These are phyloP conservation scores for Athelia psychrophila DNA, from an alignment of 1,284 basidiomycete species.

Conservation along the genomic window DNA sequence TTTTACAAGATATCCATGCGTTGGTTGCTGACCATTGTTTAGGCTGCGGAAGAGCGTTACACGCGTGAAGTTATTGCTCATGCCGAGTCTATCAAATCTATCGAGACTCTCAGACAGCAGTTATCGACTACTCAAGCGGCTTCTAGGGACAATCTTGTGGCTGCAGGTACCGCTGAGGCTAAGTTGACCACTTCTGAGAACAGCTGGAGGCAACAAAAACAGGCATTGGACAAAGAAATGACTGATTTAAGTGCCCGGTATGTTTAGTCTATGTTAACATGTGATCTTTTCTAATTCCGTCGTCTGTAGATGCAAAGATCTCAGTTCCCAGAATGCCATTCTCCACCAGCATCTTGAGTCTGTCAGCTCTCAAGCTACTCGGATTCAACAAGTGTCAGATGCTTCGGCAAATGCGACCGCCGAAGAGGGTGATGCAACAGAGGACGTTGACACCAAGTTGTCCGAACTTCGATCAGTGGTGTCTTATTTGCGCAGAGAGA, in stretches of 20 bases:
- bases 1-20: not conserved
- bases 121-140: slow-evolving; percentile 48
- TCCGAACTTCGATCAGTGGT: slow-evolving; percentile 81
- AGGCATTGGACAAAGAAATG: slow-evolving; percentile 75
- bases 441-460: slow-evolving; percentile 56
- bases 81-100: slow-evolving; percentile 75
- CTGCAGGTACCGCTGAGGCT: slow-evolving; percentile 71
- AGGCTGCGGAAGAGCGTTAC: slow-evolving; percentile 82
- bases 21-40: slow-evolving; percentile 1
- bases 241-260: slow-evolving; percentile 69
- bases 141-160: slow-evolving; percentile 53
- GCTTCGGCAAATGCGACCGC: slow-evolving; percentile 37
- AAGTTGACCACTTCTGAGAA: slow-evolving; percentile 68
- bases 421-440: slow-evolving; percentile 42
- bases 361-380: slow-evolving; percentile 79
- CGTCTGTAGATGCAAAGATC: slow-evolving; percentile 64
- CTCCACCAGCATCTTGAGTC: slow-evolving; percentile 85
- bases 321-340: slow-evolving; percentile 74
- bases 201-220: slow-evolving; percentile 81
- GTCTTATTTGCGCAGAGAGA: slow-evolving; percentile 82
- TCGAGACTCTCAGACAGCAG: slow-evolving; percentile 65
- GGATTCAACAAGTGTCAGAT: slow-evolving; percentile 69
- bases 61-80: slow-evolving; percentile 80
- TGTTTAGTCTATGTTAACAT: slow-evolving; percentile 11
- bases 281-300: not conserved